Evolutionary conservation across 495 filamentous ascomycete species (phyloP), one percentile per base, ranked within the genome.

Genomic region (Aspergillus wentii): DNA sequence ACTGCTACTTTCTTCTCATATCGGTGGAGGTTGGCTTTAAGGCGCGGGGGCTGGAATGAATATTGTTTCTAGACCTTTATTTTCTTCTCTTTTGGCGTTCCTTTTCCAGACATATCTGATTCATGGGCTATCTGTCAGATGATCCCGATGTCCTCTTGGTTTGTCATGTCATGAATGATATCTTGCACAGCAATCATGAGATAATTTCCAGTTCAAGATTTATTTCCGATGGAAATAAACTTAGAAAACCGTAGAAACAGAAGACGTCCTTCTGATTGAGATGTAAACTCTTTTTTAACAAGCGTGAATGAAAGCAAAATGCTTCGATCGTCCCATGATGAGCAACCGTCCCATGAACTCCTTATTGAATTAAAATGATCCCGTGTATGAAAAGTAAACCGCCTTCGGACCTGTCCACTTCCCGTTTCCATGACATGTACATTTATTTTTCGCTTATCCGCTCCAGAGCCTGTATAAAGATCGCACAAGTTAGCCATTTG

Each of bases 391-490:
- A 40, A 34, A 54, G 48, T 43, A 39, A 51, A 44, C 40, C 38
- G 40, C 40, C 51, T 48, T 36, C 15, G 10, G 5, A 46, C 33
- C 19, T 56, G 33, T 40, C 41, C 29, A 27, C 18, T 33, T 35
- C 3, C 43, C 25, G 18, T 40, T 26, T 46, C n/a, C 10, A 5
- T 29, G 26, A n/a, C 10, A n/a, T 29, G 26, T 13, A 13, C 26
- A n/a, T 43, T 57, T 57, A 69, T 63, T 64, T 68, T 29, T 73
- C 70, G 57, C 57, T 69, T 55, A 80, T 80, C 43, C 77, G 74
- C 40, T 81, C 78, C 29, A 81, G 56, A 30, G 78, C 78, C 72
- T 76, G 41, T 19, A 32, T 6, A 25, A 17, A 27, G n/a, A 34
- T 17, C 37, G 35, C 6, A 28, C 17, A 18, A 34, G 43, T 69